Evolutionary conservation across 495 filamentous ascomycete genomes (phyloP).

Genomic region (Geoglossum glabrum): DNA sequence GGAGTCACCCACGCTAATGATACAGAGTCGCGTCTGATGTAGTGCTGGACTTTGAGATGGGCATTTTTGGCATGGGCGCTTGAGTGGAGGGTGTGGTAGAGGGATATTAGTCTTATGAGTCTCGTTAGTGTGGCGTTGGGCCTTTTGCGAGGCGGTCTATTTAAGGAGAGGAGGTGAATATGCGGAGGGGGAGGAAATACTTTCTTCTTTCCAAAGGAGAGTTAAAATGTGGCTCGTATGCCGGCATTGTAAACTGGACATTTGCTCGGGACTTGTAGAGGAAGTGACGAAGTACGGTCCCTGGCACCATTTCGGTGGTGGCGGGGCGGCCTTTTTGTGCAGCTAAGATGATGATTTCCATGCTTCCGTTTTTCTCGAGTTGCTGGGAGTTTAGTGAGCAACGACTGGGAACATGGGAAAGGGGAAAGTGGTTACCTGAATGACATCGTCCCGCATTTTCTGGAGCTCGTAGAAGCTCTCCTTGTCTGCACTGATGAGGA

Average conservation of each 20-base stretch:
- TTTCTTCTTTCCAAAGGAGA: slow-evolving; percentile 44
- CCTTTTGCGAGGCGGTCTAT: neutral
- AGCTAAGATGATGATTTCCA: slow-evolving; percentile 53
- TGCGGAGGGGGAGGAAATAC: slow-evolving; percentile 14
- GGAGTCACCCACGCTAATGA: slow-evolving; percentile 82
- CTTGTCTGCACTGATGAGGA: slow-evolving; percentile 82
- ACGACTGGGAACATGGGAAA: neutral
- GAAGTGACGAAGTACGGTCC: slow-evolving; percentile 68
- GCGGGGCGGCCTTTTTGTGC: slow-evolving; percentile 48
- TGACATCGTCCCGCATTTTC: slow-evolving; percentile 62
- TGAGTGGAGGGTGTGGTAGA: slow-evolving; percentile 70
- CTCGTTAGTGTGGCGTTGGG: neutral
- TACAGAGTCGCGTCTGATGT: slow-evolving; percentile 46
- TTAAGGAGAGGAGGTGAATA: neutral
- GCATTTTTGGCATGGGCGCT: slow-evolving; percentile 65
- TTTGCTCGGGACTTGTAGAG: slow-evolving; percentile 84
- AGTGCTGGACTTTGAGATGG: slow-evolving; percentile 70
- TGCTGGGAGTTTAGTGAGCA: slow-evolving; percentile 20
- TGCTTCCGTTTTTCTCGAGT: slow-evolving; percentile 53
- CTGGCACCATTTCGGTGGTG: slow-evolving; percentile 56
- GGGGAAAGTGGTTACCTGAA: slow-evolving; percentile 27
- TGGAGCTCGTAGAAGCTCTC: slow-evolving; percentile 83
- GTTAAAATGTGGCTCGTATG: slow-evolving; percentile 51
- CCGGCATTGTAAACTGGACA: slow-evolving; percentile 87
- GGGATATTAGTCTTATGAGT: slow-evolving; percentile 43